Evolutionary conservation across 1,139 yeast species (phyloP), one percentile per base, ranked within the genome.

Genomic region (Groenewaldozyma sp.): DNA sequence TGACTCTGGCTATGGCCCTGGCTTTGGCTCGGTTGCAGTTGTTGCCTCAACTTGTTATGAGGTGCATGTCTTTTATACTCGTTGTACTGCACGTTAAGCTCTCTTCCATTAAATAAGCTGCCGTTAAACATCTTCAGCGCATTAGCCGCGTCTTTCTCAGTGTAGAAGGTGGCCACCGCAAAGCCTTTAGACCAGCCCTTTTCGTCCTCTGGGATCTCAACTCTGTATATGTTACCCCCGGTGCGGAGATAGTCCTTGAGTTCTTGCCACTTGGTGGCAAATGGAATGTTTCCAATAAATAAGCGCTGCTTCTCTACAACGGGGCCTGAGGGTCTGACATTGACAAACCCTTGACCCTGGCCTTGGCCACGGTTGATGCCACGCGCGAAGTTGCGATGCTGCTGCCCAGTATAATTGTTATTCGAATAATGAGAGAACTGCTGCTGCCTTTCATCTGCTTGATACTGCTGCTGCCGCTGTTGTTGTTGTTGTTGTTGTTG

Each of bases 151-250:
- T 71, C 72, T 21, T 62, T 64, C 36, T 61, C 62, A 39, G 70
- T 58, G 10, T 65, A 67, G 22, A 79, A 77, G 7, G 73, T 67
- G 1, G 78, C 82, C 27, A 79, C 73, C 1, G 84, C 87, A 61
- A 74, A 78, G 3, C 88, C 87, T 49, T 77, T 69, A 24, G 71
- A 59, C 42, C 55, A 55, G 19, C 72, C 72, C 35, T 63, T 64
- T 14, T 53, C 52, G 33, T 51, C 46, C 21, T 45, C 52, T 21
- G 81, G 79, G 16, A 78, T 73, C 47, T 76, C 82, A 4, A 78
- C 80, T 20, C 78, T 59, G 18, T 60, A 47, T 16, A 76, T 70
- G 24, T 58, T 59, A 21, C 70, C 67, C 0, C 73, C 68, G 14
- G 58, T 44, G 3, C 73, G 50, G 36, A 76, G 53, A 42, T 68